These are phyloP conservation scores for Cucurbita moschata DNA, from an alignment of 306 rosid species.

Conservation along the genomic window DNA sequence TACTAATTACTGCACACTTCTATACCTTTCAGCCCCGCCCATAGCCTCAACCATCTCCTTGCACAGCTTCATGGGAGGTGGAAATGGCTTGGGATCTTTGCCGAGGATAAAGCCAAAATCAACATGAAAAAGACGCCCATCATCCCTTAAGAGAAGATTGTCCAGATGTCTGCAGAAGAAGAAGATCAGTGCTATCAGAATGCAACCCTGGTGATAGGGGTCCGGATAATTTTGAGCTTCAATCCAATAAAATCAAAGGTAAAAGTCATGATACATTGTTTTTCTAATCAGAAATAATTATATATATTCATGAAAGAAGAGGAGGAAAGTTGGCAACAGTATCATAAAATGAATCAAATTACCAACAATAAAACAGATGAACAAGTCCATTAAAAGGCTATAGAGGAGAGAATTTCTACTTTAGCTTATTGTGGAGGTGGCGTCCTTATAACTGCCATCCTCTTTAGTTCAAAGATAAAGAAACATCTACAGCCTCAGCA, in stretches of 20 bases:
- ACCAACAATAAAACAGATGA: background rate
- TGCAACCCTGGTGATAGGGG: background rate
- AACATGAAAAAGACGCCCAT: constrained; percentile 93
- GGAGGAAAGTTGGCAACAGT: background rate
- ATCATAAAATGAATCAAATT: background rate
- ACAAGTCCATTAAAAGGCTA: background rate
- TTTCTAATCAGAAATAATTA: background rate
- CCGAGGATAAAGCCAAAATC: constrained; percentile 98
- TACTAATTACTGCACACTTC: background rate
- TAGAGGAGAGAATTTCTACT: background rate
- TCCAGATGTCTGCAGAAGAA: constrained; percentile 65
- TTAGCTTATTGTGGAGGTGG: background rate
- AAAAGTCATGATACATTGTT: background rate
- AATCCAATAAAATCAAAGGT: background rate
- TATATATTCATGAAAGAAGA: background rate
- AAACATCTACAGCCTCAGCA: background rate
- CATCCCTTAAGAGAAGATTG: constrained; percentile 91
- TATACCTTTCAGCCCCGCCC: constrained; percentile 96
- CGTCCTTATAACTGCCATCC: background rate
- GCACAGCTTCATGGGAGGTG: constrained; percentile 99
- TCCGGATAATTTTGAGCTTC: background rate
- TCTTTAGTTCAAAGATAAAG: background rate
- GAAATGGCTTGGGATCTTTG: constrained; percentile 96
- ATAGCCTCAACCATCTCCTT: constrained; percentile 99
- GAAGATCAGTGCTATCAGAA: background rate